Evolutionary conservation across 345 rosid genomes (phyloP).

Genomic region (Hirschfeldia incana): DNA sequence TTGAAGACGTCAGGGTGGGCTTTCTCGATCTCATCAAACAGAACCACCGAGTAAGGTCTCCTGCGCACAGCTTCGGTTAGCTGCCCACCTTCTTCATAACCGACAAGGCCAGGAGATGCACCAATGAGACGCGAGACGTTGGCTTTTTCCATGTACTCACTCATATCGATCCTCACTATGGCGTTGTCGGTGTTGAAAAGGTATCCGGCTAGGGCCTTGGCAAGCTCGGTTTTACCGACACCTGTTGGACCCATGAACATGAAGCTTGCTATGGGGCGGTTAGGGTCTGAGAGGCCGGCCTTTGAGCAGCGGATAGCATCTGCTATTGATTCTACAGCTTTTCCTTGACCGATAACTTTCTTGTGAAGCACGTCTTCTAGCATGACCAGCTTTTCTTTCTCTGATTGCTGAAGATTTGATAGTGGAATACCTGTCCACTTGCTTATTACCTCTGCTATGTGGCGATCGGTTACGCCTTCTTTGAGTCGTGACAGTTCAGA

Average conservation of each 20-base stretch:
- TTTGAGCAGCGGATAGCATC: constrained; percentile 91
- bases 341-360: constrained; percentile 90
- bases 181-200: constrained; percentile 91
- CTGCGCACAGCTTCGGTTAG: constrained; percentile 90
- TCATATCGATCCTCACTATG: constrained; percentile 91
- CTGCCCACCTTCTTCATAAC: constrained; percentile 98
- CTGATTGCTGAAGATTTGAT: constrained; percentile 92
- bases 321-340: constrained; percentile 92
- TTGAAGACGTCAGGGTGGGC: constrained; percentile 93
- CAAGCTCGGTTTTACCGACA: constrained; percentile 96
- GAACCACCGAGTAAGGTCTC: constrained; percentile 87
- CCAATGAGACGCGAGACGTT: constrained; percentile 91
- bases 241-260: constrained; percentile 99
- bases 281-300: constrained; percentile 96
- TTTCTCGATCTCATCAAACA: constrained; percentile 96
- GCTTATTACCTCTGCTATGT: constrained; percentile 90
- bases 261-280: constrained; percentile 93
- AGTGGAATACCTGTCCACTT: constrained; percentile 98
- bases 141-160: constrained; percentile 93
- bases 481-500: constrained; percentile 72
- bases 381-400: constrained; percentile 76
- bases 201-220: constrained; percentile 78
- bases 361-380: constrained; percentile 84
- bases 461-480: constrained; percentile 87
- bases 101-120: constrained; percentile 94